phyloP scores from a whole-genome alignment of 2,329 filamentous ascomycete species.

The Claviceps cyperi region DNA sequence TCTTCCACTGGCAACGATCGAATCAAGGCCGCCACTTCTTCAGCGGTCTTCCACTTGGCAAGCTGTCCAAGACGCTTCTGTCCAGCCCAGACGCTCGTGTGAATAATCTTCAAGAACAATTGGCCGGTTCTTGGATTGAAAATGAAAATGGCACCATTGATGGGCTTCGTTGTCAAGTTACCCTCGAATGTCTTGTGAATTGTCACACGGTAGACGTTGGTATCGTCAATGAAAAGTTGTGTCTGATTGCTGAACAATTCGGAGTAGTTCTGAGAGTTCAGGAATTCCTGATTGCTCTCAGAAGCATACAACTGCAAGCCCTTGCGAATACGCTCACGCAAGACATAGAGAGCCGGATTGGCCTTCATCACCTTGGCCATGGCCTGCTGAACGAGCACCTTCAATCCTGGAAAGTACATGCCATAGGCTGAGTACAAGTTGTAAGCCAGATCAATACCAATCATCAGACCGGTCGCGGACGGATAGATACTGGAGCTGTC shows the following conservation, averaged over 20 bases:
- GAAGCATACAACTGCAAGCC: constrained; percentile 95
- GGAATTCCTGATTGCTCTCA: constrained; percentile 96
- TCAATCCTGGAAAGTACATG: constrained; percentile 95
- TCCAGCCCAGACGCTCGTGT: constrained; percentile 97
- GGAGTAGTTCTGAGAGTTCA: constrained; percentile 98
- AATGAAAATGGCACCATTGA: constrained; percentile 99
- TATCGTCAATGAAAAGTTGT: constrained; percentile 97
- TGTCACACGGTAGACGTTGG: constrained; percentile 97
- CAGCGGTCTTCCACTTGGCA: constrained; percentile 98
- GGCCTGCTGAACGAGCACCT: constrained; percentile 88
- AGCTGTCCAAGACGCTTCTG: constrained; percentile 98
- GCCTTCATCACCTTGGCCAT: constrained; percentile 99
- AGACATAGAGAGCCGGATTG: constrained; percentile 88
- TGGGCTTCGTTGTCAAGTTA: constrained; percentile 96
- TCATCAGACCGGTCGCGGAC: constrained; percentile 91
- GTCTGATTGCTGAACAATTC: constrained; percentile 98
- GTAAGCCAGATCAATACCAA: constrained; percentile 93
- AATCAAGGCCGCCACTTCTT: constrained; percentile 97
- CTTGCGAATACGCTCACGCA: constrained; percentile 95
- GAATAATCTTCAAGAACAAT: constrained; percentile 97
- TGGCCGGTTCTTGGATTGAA: constrained; percentile 99
- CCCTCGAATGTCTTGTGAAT: constrained; percentile 99
- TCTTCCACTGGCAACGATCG: constrained; percentile 92
- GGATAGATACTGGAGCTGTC: constrained; percentile 99
- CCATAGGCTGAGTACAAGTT: constrained; percentile 97